phyloP scores from a whole-genome alignment of 1,284 basidiomycete genomes.

The Marasmius tenuissimus region DNA sequence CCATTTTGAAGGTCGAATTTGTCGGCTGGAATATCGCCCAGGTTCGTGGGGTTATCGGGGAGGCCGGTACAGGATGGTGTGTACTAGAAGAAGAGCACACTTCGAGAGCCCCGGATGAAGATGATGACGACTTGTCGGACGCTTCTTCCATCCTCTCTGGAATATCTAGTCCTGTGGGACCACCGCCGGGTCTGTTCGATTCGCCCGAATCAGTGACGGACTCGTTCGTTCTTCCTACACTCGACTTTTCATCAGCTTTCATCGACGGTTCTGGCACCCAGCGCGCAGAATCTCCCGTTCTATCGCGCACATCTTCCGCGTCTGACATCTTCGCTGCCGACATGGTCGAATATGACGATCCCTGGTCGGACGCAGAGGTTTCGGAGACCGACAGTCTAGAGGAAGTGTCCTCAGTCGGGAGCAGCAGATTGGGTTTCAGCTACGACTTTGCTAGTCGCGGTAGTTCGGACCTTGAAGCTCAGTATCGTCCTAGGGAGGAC shows the following conservation, averaged over 20 bases:
- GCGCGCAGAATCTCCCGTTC: not conserved
- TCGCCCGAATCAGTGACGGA: not conserved
- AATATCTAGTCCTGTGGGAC: slow-evolving; percentile 12
- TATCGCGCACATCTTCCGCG: not conserved
- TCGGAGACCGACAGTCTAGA: not conserved
- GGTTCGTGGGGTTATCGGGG: slow-evolving; percentile 65
- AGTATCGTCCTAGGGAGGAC: not conserved
- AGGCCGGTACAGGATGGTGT: slow-evolving; percentile 72
- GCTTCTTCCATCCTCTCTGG: slow-evolving; percentile 31
- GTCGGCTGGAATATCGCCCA: slow-evolving; percentile 63
- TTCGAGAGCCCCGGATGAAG: slow-evolving; percentile 23
- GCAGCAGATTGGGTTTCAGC: not conserved
- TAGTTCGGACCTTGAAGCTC: not conserved
- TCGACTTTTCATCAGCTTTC: slow-evolving; percentile 1
- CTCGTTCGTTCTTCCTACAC: not conserved
- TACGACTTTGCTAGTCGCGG: not conserved
- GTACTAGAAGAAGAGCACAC: slow-evolving; percentile 54
- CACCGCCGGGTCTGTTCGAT: too few species aligned
- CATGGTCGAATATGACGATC: not conserved
- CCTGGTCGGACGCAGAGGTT: not conserved
- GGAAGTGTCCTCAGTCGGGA: not conserved
- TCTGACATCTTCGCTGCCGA: not conserved
- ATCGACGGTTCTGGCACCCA: not conserved
- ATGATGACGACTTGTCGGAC: slow-evolving; percentile 30
- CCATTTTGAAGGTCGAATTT: slow-evolving; percentile 65